Conservation (phyloP, 2,329 filamentous ascomycete genomes). For the Penicillium sumatraense region DNA sequence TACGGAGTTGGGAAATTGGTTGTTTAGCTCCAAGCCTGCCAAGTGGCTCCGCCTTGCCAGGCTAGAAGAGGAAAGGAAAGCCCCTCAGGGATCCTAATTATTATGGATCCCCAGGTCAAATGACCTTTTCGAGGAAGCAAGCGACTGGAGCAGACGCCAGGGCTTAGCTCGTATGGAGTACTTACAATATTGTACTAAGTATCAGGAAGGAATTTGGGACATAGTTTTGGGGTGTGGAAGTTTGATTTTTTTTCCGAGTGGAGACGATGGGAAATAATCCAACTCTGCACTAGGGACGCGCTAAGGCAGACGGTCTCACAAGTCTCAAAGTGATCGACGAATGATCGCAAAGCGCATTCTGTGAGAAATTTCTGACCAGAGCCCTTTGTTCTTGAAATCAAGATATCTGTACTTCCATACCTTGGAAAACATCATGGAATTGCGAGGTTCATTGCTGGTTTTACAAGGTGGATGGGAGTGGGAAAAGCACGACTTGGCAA, state of each 20-base stretch:
- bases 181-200: not conserved
- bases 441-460: not conserved
- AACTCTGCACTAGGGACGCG: slow-evolving; percentile 28
- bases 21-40: slow-evolving; percentile 10
- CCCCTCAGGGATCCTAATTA: not conserved
- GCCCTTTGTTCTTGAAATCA: not conserved
- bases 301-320: slow-evolving; percentile 30
- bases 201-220: slow-evolving; percentile 7
- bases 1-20: slow-evolving; percentile 13
- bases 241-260: slow-evolving; percentile 8
- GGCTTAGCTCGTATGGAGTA: slow-evolving; percentile 13
- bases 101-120: not conserved
- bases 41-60: slow-evolving; percentile 6
- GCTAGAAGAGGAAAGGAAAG: not conserved
- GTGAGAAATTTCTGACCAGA: slow-evolving; percentile 16
- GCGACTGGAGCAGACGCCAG: slow-evolving; percentile 14
- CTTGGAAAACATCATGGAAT: not conserved
- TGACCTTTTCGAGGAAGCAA: not conserved
- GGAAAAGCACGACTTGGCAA: too few relatives aligned
- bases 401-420: not conserved
- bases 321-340: slow-evolving; percentile 27
- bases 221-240: not conserved
- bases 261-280: slow-evolving; percentile 23
- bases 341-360: slow-evolving; percentile 15
- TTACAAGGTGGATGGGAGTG: not conserved